Base-by-base conservation (phyloP, 257 asterid species). In the Leonotis leonurus region DNA sequence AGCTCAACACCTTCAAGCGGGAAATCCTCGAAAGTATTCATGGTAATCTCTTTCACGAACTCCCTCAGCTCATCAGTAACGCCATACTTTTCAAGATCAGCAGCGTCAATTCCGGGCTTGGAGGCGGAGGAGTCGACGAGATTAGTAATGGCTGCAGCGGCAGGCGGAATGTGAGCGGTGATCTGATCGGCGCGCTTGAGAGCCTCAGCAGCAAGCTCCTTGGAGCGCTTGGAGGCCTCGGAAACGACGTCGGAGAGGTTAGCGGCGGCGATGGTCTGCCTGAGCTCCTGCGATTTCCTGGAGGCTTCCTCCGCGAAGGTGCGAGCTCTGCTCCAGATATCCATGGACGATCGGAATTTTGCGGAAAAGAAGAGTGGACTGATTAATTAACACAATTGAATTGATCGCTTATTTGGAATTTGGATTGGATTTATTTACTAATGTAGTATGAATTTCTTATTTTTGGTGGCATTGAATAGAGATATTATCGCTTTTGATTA, bases 251-350 rank as follows among this genome's bases (percentile, higher is more conserved):
- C 95, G 73, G 96, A 80, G 48, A 89, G 59, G 72, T 79, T 83
- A 18, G 94, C 35, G 5, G 95, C 58, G 63, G 79, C 77, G 56
- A 90, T 80, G 37, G 71, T 80, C 53, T 65, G 80, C 11, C 89
- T 75, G 44, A 89, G 75, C 74, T 89, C 95, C 70, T 87, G 90
- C 18, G 96, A 87, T 35, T 80, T 85, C 78, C 83, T 88, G 22
- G 95, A 88, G 14, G 95, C 94, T 65, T 88, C 98, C 72, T 88
- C 98, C 6, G 96, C 96, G 68, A 90, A 78, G 73, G 61, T 70
- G 54, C 90, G 81, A 60, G 96, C 96, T 78, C 78, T 75, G 18
- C 73, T 86, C 98, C 98, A 91, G 68, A 88, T 76, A 70, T 91
- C 96, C 96, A 91, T 91, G 51, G 75, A 49, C 55, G 59, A 46